These are phyloP conservation scores for Camelina laxa DNA, from an alignment of 345 rosid genomes.

Conservation along the genomic window DNA sequence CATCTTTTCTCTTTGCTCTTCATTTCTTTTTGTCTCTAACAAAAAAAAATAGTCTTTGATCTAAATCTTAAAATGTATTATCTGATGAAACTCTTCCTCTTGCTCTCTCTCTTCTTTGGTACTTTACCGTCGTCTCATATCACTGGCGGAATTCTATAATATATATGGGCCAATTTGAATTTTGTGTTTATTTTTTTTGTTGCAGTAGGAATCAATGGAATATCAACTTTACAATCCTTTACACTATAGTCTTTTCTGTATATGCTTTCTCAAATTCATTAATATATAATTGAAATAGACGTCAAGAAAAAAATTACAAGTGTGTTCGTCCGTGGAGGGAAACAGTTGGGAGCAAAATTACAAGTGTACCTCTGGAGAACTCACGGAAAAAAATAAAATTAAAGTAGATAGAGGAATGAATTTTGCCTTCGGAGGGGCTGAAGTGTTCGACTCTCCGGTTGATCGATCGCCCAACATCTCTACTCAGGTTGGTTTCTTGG, in stretches of 20 bases:
- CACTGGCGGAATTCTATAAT: too few relatives aligned
- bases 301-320: too few relatives aligned
- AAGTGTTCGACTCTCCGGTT: constrained; percentile 54
- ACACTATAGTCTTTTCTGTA: too few relatives aligned
- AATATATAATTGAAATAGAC: too few relatives aligned
- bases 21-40: neutral
- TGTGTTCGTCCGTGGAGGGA: too few relatives aligned
- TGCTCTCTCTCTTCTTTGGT: neutral
- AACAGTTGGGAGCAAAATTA: constrained; percentile 50
- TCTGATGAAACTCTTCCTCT: constrained; percentile 14
- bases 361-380: constrained; percentile 62
- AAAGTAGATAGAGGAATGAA: constrained; percentile 57
- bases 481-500: constrained; percentile 54
- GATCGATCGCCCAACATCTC: constrained; percentile 58
- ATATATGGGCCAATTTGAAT: neutral
- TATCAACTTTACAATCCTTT: too few relatives aligned
- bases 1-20: neutral
- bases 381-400: neutral
- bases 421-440: constrained; percentile 76
- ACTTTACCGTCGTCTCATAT: neutral
- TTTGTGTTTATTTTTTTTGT: too few relatives aligned
- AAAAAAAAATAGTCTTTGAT: neutral
- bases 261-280: too few relatives aligned
- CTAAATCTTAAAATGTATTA: neutral
- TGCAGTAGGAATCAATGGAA: constrained; percentile 14